Evolutionary conservation across 257 asterid species (phyloP), one percentile per base, ranked within the genome.

Genomic region (Penstemon eatonii): DNA sequence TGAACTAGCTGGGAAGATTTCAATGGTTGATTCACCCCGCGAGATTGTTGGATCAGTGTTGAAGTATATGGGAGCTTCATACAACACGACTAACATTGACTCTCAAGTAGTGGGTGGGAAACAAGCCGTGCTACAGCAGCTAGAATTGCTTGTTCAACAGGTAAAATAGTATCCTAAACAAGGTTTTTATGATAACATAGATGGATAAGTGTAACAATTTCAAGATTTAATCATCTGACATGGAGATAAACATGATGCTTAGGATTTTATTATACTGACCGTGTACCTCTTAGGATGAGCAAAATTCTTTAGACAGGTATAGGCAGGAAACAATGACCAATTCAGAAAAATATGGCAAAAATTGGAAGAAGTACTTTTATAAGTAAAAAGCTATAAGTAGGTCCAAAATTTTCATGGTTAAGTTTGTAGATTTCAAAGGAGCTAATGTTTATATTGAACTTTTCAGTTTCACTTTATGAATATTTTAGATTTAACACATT

Each of bases 21-120:
- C 99, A 52, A 93, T 93, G 99, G 88, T 93, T 37, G 92, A 93
- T 80, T 88, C 96, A 61, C 86, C 97, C 7, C 78, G 97, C 72
- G 99, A 90, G 82, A 83, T 93, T 66, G 76, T 93, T 54, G 99
- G 99, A 63, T 88, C 94, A 25, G 96, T 89, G 53, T 72, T 93
- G 80, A 93, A 88, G 81, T 69, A 62, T 70, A 87, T 93, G 99
- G 97, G 99, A 65, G 89, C 89, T 56, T 90, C 99, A 36, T 93
- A 93, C 61, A 93, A 93, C 80, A 85, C 95, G 37, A 77, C 81
- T 36, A 65, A 88, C 81, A 70, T 93, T 56, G 85, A 80, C 73
- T 77, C 89, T 55, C 84, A 90, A 71, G 92, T 93, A 33, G 68
- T 61, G 66, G 99, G 99, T 36, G 99, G 99, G 67, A 87, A 77